Conservation (phyloP, 257 asterid genomes). For the Scutellaria minor region DNA sequence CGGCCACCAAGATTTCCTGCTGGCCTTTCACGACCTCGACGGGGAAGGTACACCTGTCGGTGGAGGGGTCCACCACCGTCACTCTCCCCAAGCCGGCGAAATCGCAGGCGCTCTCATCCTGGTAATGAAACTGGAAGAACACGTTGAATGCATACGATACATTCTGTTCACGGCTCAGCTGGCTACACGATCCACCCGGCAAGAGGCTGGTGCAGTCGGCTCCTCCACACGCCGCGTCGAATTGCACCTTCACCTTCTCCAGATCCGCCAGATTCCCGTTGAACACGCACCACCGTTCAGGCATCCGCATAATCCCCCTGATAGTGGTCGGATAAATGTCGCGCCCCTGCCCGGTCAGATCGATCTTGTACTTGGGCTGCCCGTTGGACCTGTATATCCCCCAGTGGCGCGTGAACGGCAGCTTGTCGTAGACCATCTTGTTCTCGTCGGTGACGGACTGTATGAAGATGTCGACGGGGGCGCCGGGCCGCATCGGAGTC, state of each 20-base stretch:
- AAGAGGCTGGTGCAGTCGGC: slow-evolving; percentile 41
- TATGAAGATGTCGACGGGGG: slow-evolving; percentile 37
- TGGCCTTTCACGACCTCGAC: slow-evolving; percentile 48
- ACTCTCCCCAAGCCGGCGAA: slow-evolving; percentile 34
- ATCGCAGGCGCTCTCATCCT: slow-evolving; percentile 26
- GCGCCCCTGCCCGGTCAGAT: slow-evolving; percentile 44
- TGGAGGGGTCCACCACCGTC: slow-evolving; percentile 39
- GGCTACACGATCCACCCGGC: slow-evolving; percentile 41
- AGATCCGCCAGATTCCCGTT: neutral
- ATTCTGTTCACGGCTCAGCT: slow-evolving; percentile 6
- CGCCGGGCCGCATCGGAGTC: slow-evolving; percentile 50
- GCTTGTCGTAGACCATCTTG: neutral
- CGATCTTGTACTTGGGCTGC: slow-evolving; percentile 48
- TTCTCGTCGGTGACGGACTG: slow-evolving; percentile 45
- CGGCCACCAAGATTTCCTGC: neutral
- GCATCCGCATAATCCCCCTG: slow-evolving; percentile 46
- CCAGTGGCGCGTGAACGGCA: slow-evolving; percentile 15
- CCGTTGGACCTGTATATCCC: slow-evolving; percentile 54
- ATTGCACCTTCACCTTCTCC: neutral
- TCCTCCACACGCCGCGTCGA: neutral
- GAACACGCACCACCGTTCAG: slow-evolving; percentile 44
- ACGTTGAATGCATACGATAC: slow-evolving; percentile 47
- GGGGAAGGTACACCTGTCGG: slow-evolving; percentile 39
- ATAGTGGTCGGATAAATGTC: slow-evolving; percentile 35
- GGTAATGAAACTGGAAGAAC: slow-evolving; percentile 32